Evolutionary conservation across 371 early-diverging fungal species (phyloP), one percentile per base, ranked within the genome.

Genomic region (Mucor saturninus): DNA sequence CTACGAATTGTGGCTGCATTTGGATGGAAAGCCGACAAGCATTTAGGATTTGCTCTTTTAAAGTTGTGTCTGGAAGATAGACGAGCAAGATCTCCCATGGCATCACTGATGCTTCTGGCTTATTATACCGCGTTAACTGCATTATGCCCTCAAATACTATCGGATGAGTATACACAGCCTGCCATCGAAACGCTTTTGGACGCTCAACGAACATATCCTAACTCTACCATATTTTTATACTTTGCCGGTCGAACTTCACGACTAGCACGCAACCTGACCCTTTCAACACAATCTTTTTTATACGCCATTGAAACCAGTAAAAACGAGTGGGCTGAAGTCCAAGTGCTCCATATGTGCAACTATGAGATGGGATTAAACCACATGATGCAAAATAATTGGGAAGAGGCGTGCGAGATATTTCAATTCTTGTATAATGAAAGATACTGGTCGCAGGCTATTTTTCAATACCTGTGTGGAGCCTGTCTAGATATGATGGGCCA

Each of bases 21-120:
- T 50, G 85, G 84, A 1, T 85, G 83, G 80, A 79, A 77, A 43
- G 82, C 84, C 6, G 85, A 88, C 61, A 79, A 81, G 55, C 73
- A 80, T 31, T 64, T 86, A 35, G 88, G 86, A 0, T 82, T 88
- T 52, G 82, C 76, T 29, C 60, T 86, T 30, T 64, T 86, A 29
- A 76, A 83, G n/a, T 65, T 76, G 40, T 79, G 84, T 40, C 68
- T 83, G 15, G 78, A 78, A 8, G 69, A 71, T 14, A 69, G 82
- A 50, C 74, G 83, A 9, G 69, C 83, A 21, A 74, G 83, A n/a
- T 79, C 88, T 2, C 80, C 86, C 0, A 69, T 86, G 64, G 84
- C 86, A 0, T 82, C 84, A 0, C 61, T 85, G 28, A 77, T 86
- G 81, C 76, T 80, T 2, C 53, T 80, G 3, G 74, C 74, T 7